Evolutionary conservation across 768 basidiomycete species (phyloP).

Genomic region (Russula emetica): DNA sequence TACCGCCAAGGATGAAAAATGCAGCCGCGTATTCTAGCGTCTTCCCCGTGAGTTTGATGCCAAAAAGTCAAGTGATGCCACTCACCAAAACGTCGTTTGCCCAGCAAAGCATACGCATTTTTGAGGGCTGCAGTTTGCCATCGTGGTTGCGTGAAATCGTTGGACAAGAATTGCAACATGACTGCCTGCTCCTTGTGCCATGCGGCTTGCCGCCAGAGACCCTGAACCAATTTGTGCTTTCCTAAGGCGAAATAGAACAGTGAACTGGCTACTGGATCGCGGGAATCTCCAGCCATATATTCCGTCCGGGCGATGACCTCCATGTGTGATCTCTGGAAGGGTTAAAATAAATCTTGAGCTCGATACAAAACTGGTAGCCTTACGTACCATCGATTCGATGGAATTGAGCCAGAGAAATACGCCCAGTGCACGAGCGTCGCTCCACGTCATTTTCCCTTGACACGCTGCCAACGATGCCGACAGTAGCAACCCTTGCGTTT

Average conservation of each 20-base stretch:
- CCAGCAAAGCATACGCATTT: conserved; percentile 89
- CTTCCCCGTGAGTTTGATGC: conserved; percentile 4
- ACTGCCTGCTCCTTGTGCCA: conserved; percentile 86
- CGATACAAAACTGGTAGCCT: background rate
- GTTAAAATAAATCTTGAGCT: conserved; percentile 1
- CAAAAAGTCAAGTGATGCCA: conserved; percentile 10
- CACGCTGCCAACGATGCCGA: conserved; percentile 67
- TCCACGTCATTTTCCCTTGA: conserved; percentile 84
- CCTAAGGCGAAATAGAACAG: conserved; percentile 93
- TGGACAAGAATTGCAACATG: conserved; percentile 90
- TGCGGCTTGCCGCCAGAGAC: conserved; percentile 91
- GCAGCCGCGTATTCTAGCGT: conserved; percentile 91
- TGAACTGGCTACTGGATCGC: conserved; percentile 86
- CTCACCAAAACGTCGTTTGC: conserved; percentile 89
- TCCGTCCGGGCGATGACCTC: conserved; percentile 89
- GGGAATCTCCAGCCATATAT: conserved; percentile 80
- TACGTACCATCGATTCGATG: conserved; percentile 66
- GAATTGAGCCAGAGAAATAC: conserved; percentile 86
- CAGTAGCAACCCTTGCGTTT: conserved; percentile 83
- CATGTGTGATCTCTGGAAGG: conserved; percentile 64
- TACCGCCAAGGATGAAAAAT: conserved; percentile 90
- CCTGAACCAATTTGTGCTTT: conserved; percentile 87
- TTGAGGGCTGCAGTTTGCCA: conserved; percentile 95
- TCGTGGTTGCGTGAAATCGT: conserved; percentile 77
- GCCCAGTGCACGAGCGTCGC: conserved; percentile 81